Base-by-base conservation (phyloP, 2,329 filamentous ascomycete genomes). In the Botryotinia globosa region DNA sequence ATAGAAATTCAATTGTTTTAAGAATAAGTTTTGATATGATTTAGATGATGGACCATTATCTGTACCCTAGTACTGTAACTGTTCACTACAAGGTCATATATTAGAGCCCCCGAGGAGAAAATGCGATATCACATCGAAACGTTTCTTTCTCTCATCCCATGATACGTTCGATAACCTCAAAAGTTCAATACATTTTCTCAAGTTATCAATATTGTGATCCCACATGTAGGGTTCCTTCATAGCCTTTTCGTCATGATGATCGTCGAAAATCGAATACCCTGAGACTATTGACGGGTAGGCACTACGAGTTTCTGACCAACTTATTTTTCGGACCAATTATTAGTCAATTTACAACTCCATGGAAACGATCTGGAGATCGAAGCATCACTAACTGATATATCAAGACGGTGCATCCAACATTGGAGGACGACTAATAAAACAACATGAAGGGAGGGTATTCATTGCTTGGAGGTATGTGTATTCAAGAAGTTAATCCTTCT, bases 111-210 rank as follows among this genome's bases (percentile, higher is more conserved):
- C 1, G 10, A 1, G 20, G 20, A 14, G 0, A n/a, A n/a, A n/a
- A n/a, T n/a, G 48, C 48, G 25, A 51, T 51, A 2, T 51, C 22
- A 5, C 0, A n/a, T 51, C 5, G 10, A 51, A 22, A 51, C 0
- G 22, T 48, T 25, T 4, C 45, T 25, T 4, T 51, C 12, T 25
- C 8, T 25, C 45, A 25, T 48, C 9, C 22, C 22, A 25, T 1
- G 0, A n/a, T 14, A 14, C 4, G 25, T 51, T 25, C 14, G 14
- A 51, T 14, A n/a, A 10, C 20, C 45, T 48, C 45, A 48, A 48
- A 0, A 10, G 12, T 5, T 25, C 48, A 14, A 6, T n/a, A n/a
- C 0, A 6, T 0, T 5, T 14, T 51, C 1, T n/a, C 48, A 51
- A n/a, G n/a, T 51, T 5, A 10, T 51, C 12, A 25, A 6, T 14